Evolutionary conservation across 768 basidiomycete species (phyloP), one percentile per base, ranked within the genome.

Genomic region (Strobilomyces echinocephalus): DNA sequence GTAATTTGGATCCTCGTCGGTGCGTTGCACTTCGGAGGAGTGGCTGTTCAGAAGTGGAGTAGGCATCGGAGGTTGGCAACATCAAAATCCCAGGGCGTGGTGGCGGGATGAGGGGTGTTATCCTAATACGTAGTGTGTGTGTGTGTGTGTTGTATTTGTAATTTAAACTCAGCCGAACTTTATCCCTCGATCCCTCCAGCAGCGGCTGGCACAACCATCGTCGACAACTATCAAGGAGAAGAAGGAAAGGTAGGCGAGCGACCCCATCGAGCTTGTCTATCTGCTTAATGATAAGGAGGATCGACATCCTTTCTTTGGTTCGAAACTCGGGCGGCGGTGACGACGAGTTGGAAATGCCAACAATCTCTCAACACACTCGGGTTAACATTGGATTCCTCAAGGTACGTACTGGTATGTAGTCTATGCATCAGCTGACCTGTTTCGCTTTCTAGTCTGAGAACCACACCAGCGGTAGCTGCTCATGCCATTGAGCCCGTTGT

Each of bases 191-290:
- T n/a, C n/a, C n/a, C n/a, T n/a, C n/a, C n/a, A n/a, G n/a, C n/a
- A n/a, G n/a, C n/a, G n/a, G n/a, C n/a, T n/a, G n/a, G n/a, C n/a
- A n/a, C n/a, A n/a, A n/a, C n/a, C n/a, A n/a, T n/a, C 0, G 79
- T 91, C 2, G 88, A 91, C 56, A 88, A 84, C 46, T 91, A 81
- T 62, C 89, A 91, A 67, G 88, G 87, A 3, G 81, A 85, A 54
- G 87, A 88, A 70, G 83, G 79, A 2, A 79, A 76, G 62, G 81
- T 79, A 58, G 16, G 63, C 43, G 0, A 36, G 1, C 4, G n/a
- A 31, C 15, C 20, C n/a, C 14, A n/a, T 52, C 35, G 31, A 24
- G 11, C 6, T 8, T 5, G 10, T 4, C 24, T 4, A 21, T 48
- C 24, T 16, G 33, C 41, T 24, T 61, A 47, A 53, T 39, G 2